Conservation (phyloP, 331 rosid genomes). For the Phaseolus coccineus region DNA sequence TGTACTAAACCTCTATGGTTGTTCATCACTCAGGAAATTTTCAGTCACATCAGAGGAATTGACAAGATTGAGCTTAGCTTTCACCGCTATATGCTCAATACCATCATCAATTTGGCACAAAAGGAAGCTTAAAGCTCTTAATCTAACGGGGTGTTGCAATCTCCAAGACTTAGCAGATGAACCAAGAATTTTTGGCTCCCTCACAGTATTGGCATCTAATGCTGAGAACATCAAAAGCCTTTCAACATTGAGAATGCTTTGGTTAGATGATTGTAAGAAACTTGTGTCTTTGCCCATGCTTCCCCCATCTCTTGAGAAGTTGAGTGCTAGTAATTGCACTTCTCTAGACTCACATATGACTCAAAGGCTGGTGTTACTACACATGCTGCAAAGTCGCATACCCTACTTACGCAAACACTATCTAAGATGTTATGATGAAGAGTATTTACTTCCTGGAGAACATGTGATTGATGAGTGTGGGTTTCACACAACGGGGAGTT, state of each 20-base stretch:
- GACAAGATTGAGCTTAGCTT: not conserved
- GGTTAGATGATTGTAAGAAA: not conserved
- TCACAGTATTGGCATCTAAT: not conserved
- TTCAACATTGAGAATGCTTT: not conserved
- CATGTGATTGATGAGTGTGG: not conserved
- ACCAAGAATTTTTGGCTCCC: not conserved
- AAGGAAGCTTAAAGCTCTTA: not conserved
- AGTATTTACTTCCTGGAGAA: slow-evolving; percentile 8
- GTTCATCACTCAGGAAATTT: not conserved
- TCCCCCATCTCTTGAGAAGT: not conserved
- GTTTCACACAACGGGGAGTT: not conserved
- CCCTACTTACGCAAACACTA: not conserved
- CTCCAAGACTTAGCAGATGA: not conserved
- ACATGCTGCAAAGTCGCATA: not conserved
- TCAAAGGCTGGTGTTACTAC: not conserved
- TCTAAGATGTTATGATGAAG: not conserved
- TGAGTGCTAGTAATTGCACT: slow-evolving; percentile 2
- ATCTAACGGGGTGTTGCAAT: not conserved
- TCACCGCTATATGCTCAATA: not conserved
- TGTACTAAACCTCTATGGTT: not conserved
- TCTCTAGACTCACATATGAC: not conserved
- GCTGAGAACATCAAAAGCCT: not conserved
- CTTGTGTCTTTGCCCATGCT: slow-evolving; percentile 1
- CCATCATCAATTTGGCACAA: not conserved
- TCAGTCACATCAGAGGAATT: not conserved